These are phyloP conservation scores for Graphilbum ipis-grandicollis DNA, from an alignment of 2,329 filamentous ascomycete species.

Conservation along the genomic window DNA sequence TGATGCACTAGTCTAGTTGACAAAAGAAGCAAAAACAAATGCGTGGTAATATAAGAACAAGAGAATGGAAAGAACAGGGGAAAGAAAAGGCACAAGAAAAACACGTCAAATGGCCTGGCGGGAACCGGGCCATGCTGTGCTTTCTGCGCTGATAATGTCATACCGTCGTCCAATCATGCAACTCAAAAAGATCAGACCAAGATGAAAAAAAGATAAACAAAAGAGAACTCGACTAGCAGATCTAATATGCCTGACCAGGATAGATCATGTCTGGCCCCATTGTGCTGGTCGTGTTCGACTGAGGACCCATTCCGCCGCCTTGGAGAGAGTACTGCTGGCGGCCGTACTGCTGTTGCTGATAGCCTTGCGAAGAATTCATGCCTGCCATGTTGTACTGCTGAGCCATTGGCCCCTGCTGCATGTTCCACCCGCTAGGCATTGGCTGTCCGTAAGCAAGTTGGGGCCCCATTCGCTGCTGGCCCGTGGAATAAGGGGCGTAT, in stretches of 20 bases:
- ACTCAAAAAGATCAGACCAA: not conserved
- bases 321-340: not conserved
- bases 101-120: no score
- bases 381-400: conserved; percentile 2
- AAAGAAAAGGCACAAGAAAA: no score
- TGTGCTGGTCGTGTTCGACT: conserved; percentile 5
- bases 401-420: conserved; percentile 3
- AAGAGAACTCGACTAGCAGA: not conserved
- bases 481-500: conserved; percentile 9
- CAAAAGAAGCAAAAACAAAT: not conserved
- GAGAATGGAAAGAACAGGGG: no score
- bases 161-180: conserved; percentile 1
- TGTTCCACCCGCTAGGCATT: conserved; percentile 4
- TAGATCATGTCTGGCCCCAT: conserved; percentile 12
- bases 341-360: not conserved
- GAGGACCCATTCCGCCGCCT: conserved; percentile 11
- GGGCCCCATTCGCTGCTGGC: conserved; percentile 6
- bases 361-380: not conserved
- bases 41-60: no score
- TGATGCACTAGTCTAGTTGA: not conserved
- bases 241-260: conserved; percentile 17
- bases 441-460: conserved; percentile 6
- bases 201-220: not conserved
- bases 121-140: not conserved
- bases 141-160: not conserved